phyloP scores from a whole-genome alignment of 805 yeast genomes.

The Dipodascus albidus region DNA sequence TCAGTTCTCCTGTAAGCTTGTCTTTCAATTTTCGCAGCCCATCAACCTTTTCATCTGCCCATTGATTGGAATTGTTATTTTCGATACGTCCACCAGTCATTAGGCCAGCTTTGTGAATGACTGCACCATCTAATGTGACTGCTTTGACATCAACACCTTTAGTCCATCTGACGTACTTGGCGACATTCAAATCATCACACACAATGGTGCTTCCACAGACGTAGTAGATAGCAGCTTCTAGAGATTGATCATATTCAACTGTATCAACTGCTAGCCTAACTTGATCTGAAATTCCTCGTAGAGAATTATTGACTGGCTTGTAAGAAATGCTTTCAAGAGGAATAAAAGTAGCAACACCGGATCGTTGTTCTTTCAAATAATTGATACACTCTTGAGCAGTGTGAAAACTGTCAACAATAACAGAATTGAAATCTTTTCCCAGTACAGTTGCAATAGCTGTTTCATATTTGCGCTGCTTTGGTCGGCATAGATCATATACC shows the following conservation, averaged over 20 bases:
- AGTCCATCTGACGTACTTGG: slow-evolving; percentile 64
- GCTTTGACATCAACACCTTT: slow-evolving; percentile 46
- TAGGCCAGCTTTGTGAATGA: slow-evolving; percentile 74
- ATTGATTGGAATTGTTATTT: slow-evolving; percentile 36
- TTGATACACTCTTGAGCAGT: slow-evolving; percentile 69
- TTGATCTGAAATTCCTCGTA: slow-evolving; percentile 38
- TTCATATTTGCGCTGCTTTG: slow-evolving; percentile 60
- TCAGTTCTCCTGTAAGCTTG: slow-evolving; percentile 38
- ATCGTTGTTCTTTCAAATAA: slow-evolving; percentile 70
- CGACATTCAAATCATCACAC: slow-evolving; percentile 58
- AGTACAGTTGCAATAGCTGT: slow-evolving; percentile 63
- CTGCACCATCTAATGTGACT: slow-evolving; percentile 74
- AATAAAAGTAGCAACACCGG: slow-evolving; percentile 78
- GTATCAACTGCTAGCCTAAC: slow-evolving; percentile 68
- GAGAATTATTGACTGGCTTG: slow-evolving; percentile 38
- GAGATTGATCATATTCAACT: slow-evolving; percentile 51
- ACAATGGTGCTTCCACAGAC: slow-evolving; percentile 72
- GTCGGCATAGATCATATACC: slow-evolving; percentile 68
- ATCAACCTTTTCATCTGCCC: slow-evolving; percentile 52
- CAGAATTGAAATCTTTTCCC: slow-evolving; percentile 71
- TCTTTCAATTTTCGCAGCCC: slow-evolving; percentile 41
- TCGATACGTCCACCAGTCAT: slow-evolving; percentile 82
- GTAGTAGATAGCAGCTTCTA: slow-evolving; percentile 69
- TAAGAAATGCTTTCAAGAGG: slow-evolving; percentile 72
- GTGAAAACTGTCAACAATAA: slow-evolving; percentile 63